phyloP scores from a whole-genome alignment of 2,329 filamentous ascomycete genomes.

The Mariannaea sp. region DNA sequence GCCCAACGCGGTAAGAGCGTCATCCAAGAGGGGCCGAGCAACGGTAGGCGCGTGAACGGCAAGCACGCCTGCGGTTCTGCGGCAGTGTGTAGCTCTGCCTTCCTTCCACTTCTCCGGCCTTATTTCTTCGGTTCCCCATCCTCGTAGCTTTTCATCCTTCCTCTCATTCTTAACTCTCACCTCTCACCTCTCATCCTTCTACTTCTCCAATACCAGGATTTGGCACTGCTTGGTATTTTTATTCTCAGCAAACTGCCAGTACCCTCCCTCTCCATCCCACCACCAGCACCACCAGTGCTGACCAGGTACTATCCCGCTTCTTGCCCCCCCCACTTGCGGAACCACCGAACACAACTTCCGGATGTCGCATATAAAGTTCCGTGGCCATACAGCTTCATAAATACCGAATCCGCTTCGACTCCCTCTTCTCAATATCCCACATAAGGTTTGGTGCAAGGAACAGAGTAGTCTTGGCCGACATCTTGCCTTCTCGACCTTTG shows the following conservation, averaged over 20 bases:
- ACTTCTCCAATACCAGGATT: background rate
- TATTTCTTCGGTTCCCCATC: slow-evolving; percentile 14
- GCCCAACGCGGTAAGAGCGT: slow-evolving; percentile 5
- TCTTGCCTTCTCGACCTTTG: background rate
- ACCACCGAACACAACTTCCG: slow-evolving; percentile 19
- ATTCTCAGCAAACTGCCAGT: background rate
- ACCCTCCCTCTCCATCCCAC: slow-evolving; percentile 16
- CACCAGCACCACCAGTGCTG: too few relatives aligned
- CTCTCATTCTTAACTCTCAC: slow-evolving; percentile 16
- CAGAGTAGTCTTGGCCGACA: slow-evolving; percentile 11
- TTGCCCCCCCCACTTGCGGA: slow-evolving; percentile 17
- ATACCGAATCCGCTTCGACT: slow-evolving; percentile 1
- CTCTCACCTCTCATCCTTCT: background rate
- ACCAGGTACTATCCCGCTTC: slow-evolving; percentile 8
- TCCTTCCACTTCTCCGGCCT: slow-evolving; percentile 31
- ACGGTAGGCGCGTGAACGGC: slow-evolving; percentile 21
- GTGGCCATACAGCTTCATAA: background rate
- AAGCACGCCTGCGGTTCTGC: too few relatives aligned
- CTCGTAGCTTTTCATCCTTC: slow-evolving; percentile 1
- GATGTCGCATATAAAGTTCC: slow-evolving; percentile 25
- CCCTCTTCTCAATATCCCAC: slow-evolving; percentile 9
- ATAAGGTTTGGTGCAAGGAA: slow-evolving; percentile 6
- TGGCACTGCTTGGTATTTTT: too few relatives aligned
- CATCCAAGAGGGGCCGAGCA: slow-evolving; percentile 11
- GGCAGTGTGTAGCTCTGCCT: too few relatives aligned